Conservation (phyloP, 495 filamentous ascomycete species). For the Rhizodiscina lignyota region DNA sequence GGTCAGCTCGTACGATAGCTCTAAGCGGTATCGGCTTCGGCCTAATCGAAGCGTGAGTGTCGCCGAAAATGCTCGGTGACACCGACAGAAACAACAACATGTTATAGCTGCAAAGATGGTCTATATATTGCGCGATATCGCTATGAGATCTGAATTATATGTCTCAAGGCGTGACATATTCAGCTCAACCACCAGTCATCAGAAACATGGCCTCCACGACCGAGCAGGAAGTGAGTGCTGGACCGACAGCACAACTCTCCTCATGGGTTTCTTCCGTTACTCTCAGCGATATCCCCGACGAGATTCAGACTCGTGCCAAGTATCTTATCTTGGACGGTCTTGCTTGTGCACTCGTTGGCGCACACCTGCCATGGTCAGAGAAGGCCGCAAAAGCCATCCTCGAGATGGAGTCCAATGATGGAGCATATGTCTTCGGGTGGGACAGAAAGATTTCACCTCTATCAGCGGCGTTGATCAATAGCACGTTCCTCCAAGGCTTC, state of each 20-base stretch:
- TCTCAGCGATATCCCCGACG: constrained; percentile 11
- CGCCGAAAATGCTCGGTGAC: too few species aligned
- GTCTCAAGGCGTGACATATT: too few species aligned
- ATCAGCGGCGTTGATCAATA: constrained; percentile 25
- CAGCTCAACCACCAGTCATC: too few species aligned
- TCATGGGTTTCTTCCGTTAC: constrained; percentile 10
- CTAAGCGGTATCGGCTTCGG: too few species aligned
- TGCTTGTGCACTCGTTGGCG: constrained; percentile 24
- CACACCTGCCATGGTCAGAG: constrained; percentile 25
- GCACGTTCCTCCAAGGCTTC: constrained; percentile 26
- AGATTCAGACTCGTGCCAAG: constrained; percentile 19
- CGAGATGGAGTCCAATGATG: constrained; percentile 19
- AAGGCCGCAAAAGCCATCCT: constrained; percentile 20
- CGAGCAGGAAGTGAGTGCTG: neutral
- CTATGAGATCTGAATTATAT: too few species aligned
- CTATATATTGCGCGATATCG: too few species aligned
- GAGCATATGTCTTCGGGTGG: constrained; percentile 10
- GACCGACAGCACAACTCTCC: constrained; percentile 12
- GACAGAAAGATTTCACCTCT: constrained; percentile 10
- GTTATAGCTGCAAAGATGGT: too few species aligned
- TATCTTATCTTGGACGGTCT: constrained; percentile 30
- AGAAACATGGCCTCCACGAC: neutral
- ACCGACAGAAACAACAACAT: too few species aligned
- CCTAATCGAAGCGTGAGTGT: too few species aligned
- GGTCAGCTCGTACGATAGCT: too few species aligned